Evolutionary conservation across 1,284 basidiomycete species (phyloP).

Genomic region (Boletus semigastroideus): DNA sequence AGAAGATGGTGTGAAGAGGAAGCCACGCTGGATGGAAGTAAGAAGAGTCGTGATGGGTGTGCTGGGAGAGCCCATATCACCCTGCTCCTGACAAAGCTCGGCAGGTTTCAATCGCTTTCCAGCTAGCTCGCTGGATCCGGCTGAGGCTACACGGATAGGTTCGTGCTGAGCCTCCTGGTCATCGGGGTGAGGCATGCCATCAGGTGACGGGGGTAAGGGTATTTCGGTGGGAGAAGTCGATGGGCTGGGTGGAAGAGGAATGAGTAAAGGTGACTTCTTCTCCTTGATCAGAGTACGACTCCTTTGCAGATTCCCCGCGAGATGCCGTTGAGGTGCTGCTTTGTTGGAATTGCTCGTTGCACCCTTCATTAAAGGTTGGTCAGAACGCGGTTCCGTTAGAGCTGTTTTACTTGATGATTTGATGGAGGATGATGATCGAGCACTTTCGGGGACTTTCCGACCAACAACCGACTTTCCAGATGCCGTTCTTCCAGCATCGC

Average conservation of each 20-base stretch:
- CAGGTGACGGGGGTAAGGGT: conserved; percentile 32
- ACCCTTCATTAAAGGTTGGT: conserved; percentile 13
- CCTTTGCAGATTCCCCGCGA: conserved; percentile 7
- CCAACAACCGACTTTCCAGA: conserved; percentile 1
- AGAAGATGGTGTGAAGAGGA: conserved; percentile 58
- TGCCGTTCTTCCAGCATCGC: neutral
- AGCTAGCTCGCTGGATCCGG: neutral
- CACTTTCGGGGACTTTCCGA: conserved; percentile 12
- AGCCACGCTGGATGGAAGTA: conserved; percentile 66
- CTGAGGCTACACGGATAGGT: neutral
- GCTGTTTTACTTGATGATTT: conserved; percentile 10
- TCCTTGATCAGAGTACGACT: conserved; percentile 15
- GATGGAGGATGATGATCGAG: conserved; percentile 7
- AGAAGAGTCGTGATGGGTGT: conserved; percentile 72
- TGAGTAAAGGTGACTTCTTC: conserved; percentile 19
- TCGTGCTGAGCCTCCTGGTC: conserved; percentile 7
- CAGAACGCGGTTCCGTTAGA: conserved; percentile 12
- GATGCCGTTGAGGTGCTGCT: conserved; percentile 10
- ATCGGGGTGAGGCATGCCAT: neutral
- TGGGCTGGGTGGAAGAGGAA: conserved; percentile 36
- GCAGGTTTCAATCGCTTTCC: neutral
- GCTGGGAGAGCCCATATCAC: conserved; percentile 26
- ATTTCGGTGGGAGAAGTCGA: conserved; percentile 20
- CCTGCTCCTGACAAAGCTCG: conserved; percentile 5
- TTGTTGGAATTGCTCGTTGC: conserved; percentile 5